Evolutionary conservation across 1,139 yeast genomes (phyloP).

Genomic region (Hanseniaspora gamundiae): DNA sequence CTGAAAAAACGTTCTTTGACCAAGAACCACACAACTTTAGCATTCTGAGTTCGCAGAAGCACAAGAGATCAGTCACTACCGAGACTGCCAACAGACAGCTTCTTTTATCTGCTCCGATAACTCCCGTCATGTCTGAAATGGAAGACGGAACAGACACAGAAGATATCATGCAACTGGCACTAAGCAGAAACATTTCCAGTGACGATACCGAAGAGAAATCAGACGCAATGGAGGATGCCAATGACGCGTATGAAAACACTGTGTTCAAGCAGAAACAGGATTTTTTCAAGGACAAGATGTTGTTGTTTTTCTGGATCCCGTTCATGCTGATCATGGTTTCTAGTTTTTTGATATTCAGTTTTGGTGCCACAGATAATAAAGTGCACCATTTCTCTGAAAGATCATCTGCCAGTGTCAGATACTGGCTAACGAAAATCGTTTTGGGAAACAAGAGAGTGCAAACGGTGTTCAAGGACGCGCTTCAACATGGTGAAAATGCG

Average conservation of each 20-base stretch:
- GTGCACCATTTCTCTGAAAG: slow-evolving; percentile 20
- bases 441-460: slow-evolving; percentile 61
- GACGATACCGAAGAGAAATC: slow-evolving; percentile 1
- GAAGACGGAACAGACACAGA: slow-evolving; percentile 6
- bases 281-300: slow-evolving; percentile 72
- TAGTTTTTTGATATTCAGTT: slow-evolving; percentile 37
- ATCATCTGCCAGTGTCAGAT: slow-evolving; percentile 38
- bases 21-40: background rate
- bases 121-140: slow-evolving; percentile 3
- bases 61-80: background rate
- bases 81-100: background rate
- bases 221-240: slow-evolving; percentile 1
- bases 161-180: background rate
- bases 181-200: slow-evolving; percentile 4
- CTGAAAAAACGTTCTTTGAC: slow-evolving; percentile 3
- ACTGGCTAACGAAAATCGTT: slow-evolving; percentile 46
- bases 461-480: slow-evolving; percentile 34
- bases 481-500: slow-evolving; percentile 27
- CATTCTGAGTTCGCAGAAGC: background rate
- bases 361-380: slow-evolving; percentile 32
- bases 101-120: background rate
- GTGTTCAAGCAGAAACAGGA: slow-evolving; percentile 46
- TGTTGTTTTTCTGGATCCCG: slow-evolving; percentile 83
- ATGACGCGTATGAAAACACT: slow-evolving; percentile 7
- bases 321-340: slow-evolving; percentile 42